A percentile compares a stretch with the other conserved stretches of the same genome.
phyloP scores from a whole-genome alignment of 805 yeast genomes.

The Saturnispora hagleri region DNA sequence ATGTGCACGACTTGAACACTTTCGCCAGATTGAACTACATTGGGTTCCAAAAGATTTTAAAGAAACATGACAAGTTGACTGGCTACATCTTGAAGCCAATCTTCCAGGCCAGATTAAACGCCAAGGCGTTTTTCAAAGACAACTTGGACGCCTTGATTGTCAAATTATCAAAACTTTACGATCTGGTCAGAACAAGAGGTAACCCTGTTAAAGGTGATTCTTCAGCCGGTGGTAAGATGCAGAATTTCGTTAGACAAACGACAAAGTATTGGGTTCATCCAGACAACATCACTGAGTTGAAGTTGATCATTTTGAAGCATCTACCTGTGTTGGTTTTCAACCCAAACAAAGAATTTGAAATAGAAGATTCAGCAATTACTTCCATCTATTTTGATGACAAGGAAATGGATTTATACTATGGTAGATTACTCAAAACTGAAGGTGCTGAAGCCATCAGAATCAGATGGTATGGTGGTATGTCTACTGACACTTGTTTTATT shows the following conservation, averaged over 20 bases:
- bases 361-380: conserved; percentile 92
- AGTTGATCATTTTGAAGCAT: conserved; percentile 85
- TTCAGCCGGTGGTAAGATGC: conserved; percentile 97
- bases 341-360: conserved; percentile 90
- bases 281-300: conserved; percentile 93
- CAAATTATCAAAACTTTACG: conserved; percentile 80
- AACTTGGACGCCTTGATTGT: conserved; percentile 86
- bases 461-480: conserved; percentile 99
- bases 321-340: conserved; percentile 95
- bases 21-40: conserved; percentile 90
- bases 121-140: conserved; percentile 94
- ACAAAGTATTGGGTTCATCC: conserved; percentile 99
- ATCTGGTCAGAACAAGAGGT: conserved; percentile 91
- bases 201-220: conserved; percentile 93
- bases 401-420: conserved; percentile 84
- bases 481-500: conserved; percentile 81
- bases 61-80: conserved; percentile 92
- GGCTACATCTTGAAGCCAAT: conserved; percentile 76
- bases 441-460: conserved; percentile 98
- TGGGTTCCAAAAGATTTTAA: conserved; percentile 93
- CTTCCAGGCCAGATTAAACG: conserved; percentile 83
- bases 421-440: conserved; percentile 90
- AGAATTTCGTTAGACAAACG: conserved; percentile 96
- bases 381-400: conserved; percentile 92
- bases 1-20: conserved; percentile 93